phyloP scores from a whole-genome alignment of 768 basidiomycete species.

The Tylopilus plumbeoviolaceoides region DNA sequence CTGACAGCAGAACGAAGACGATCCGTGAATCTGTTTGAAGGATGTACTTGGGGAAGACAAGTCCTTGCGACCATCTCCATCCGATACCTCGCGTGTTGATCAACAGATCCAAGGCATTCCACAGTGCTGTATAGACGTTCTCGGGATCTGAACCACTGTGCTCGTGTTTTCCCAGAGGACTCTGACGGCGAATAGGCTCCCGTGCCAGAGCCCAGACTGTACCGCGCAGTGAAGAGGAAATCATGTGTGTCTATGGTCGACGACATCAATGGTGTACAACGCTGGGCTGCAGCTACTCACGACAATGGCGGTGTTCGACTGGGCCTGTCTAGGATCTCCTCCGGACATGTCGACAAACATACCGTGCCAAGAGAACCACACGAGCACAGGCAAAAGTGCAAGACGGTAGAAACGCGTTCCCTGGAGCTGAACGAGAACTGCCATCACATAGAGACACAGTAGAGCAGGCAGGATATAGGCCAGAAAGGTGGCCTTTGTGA shows the following conservation, averaged over 20 bases:
- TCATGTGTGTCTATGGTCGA: constrained; percentile 14
- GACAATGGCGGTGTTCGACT: constrained; percentile 10
- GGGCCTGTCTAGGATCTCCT: constrained; percentile 10
- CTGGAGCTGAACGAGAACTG: constrained; percentile 47
- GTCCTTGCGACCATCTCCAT: constrained; percentile 22
- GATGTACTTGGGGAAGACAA: constrained; percentile 12
- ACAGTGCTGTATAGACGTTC: constrained; percentile 10
- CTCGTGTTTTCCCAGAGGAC: not conserved
- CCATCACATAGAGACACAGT: constrained; percentile 45
- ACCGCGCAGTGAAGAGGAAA: constrained; percentile 9
- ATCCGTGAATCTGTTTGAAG: constrained; percentile 15
- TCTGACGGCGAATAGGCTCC: constrained; percentile 12
- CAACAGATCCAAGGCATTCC: constrained; percentile 27
- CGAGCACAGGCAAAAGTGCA: constrained; percentile 44
- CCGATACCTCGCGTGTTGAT: constrained; percentile 22
- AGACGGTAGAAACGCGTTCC: constrained; percentile 39
- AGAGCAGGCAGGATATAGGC: constrained; percentile 40
- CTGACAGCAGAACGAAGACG: constrained; percentile 14
- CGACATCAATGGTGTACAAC: not conserved
- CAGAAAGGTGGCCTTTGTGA: constrained; percentile 22
- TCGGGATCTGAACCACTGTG: not conserved
- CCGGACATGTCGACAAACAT: constrained; percentile 23
- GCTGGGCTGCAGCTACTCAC: constrained; percentile 10
- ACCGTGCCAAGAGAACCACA: constrained; percentile 43
- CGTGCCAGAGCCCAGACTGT: constrained; percentile 15